Percentiles rank a stretch among this genome's conserved stretches.
Conservation (phyloP, 768 basidiomycete species). For the Mycena albidolilacea region DNA sequence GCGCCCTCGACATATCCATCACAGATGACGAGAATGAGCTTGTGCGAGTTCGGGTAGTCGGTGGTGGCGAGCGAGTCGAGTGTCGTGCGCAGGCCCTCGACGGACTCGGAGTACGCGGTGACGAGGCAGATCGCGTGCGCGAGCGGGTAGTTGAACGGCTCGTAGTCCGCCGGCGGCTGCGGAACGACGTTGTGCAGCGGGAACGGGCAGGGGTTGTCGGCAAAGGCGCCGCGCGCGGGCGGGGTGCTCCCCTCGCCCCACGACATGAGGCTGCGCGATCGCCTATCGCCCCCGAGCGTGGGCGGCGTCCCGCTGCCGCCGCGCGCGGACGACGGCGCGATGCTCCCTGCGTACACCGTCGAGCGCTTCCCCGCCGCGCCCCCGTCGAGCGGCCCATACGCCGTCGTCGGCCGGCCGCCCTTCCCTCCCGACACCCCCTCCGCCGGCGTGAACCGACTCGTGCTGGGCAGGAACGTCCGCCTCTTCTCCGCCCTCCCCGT, state of each 20-base stretch:
- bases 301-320: conserved; percentile 75
- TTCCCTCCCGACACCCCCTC: conserved; percentile 68
- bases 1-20: conserved; percentile 99
- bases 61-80: conserved; percentile 99
- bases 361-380: conserved; percentile 64
- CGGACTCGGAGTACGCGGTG: conserved; percentile 97
- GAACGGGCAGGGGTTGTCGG: conserved; percentile 90
- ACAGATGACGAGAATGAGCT: conserved; percentile 94
- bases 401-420: conserved; percentile 66
- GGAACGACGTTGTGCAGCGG: conserved; percentile 91
- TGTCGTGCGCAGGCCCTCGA: conserved; percentile 96
- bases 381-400: conserved; percentile 78
- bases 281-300: conserved; percentile 53
- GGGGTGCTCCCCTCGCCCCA: conserved; percentile 60
- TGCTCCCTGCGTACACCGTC: conserved; percentile 65
- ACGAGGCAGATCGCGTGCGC: conserved; percentile 96
- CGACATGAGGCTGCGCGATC: conserved; percentile 86
- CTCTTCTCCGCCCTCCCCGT: conserved; percentile 62
- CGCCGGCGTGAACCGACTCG: conserved; percentile 82
- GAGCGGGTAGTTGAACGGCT: conserved; percentile 97
- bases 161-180: conserved; percentile 91
- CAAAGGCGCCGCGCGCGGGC: conserved; percentile 60
- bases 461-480: conserved; percentile 76
- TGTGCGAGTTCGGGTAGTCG: conserved; percentile 98
- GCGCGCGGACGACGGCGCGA: conserved; percentile 46